A percentile compares a stretch with the other conserved stretches of the same genome.
phyloP scores from a whole-genome alignment of 768 basidiomycete species.

The Imleria badia region DNA sequence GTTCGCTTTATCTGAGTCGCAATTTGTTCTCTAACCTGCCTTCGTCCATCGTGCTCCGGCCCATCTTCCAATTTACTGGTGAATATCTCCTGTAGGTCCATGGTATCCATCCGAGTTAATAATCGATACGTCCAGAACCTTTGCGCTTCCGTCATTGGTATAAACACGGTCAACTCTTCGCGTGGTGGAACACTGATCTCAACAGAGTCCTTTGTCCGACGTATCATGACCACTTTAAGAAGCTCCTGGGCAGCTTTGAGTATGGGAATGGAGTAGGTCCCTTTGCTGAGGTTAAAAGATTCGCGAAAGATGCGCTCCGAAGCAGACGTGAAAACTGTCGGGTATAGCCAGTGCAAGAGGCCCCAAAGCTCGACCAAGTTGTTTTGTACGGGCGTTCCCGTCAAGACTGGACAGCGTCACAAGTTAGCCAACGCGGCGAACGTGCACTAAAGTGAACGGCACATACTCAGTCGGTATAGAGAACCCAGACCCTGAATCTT shows the following conservation, averaged over 20 bases:
- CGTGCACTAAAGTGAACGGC: background rate
- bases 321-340: conserved; percentile 47
- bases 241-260: conserved; percentile 49
- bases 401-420: conserved; percentile 46
- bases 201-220: conserved; percentile 56
- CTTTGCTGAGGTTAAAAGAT: conserved; percentile 54
- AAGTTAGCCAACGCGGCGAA: background rate
- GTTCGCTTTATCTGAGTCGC: conserved; percentile 38
- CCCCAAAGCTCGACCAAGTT: conserved; percentile 59
- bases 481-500: conserved; percentile 58
- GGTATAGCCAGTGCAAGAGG: conserved; percentile 56
- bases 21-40: conserved; percentile 41
- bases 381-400: conserved; percentile 74
- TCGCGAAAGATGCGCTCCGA: conserved; percentile 50
- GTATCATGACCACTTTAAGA: conserved; percentile 54
- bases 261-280: conserved; percentile 50
- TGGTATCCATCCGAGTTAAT: conserved; percentile 50
- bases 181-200: conserved; percentile 51
- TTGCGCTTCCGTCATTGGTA: conserved; percentile 59
- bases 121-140: conserved; percentile 62
- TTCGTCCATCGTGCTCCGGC: conserved; percentile 34
- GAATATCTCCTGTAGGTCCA: conserved; percentile 52
- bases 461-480: conserved; percentile 54
- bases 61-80: conserved; percentile 28
- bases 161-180: conserved; percentile 56